phyloP scores from a whole-genome alignment of 805 yeast species.

The Starmerella floris region DNA sequence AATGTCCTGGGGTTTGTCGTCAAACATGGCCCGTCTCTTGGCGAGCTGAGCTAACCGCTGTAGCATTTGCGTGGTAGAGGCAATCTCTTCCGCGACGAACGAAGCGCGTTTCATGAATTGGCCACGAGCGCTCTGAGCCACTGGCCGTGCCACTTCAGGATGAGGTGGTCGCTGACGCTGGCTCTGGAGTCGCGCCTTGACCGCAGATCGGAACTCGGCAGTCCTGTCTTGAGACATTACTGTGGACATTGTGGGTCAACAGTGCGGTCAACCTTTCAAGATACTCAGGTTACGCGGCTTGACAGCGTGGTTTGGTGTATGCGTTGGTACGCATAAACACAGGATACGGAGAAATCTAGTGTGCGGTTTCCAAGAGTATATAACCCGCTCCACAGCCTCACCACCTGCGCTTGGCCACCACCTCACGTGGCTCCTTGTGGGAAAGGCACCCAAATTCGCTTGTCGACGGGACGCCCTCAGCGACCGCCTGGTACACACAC shows the following conservation, averaged over 20 bases:
- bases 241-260: too few relatives aligned
- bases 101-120: constrained; percentile 65
- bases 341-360: not conserved
- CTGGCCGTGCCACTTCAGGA: constrained; percentile 8
- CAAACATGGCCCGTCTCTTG: constrained; percentile 77
- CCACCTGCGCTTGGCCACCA: too few relatives aligned
- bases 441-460: too few relatives aligned
- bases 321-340: not conserved
- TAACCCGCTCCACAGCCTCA: too few relatives aligned
- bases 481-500: too few relatives aligned
- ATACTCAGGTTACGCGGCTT: too few relatives aligned
- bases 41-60: constrained; percentile 75
- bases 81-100: constrained; percentile 74
- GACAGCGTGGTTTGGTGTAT: too few relatives aligned
- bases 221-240: constrained; percentile 58
- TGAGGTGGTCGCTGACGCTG: constrained; percentile 24
- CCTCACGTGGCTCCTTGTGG: too few relatives aligned
- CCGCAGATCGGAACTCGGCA: constrained; percentile 84
- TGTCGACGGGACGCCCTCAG: too few relatives aligned
- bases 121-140: constrained; percentile 20
- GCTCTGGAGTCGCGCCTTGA: constrained; percentile 55
- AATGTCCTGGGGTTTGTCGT: constrained; percentile 87
- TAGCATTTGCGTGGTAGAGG: constrained; percentile 67
- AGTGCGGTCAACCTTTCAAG: too few relatives aligned
- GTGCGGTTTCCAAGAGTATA: too few relatives aligned